Evolutionary conservation across 192 early-diverging fungal genomes (phyloP), one percentile per base, ranked within the genome.

Genomic region (Endogone sp.): DNA sequence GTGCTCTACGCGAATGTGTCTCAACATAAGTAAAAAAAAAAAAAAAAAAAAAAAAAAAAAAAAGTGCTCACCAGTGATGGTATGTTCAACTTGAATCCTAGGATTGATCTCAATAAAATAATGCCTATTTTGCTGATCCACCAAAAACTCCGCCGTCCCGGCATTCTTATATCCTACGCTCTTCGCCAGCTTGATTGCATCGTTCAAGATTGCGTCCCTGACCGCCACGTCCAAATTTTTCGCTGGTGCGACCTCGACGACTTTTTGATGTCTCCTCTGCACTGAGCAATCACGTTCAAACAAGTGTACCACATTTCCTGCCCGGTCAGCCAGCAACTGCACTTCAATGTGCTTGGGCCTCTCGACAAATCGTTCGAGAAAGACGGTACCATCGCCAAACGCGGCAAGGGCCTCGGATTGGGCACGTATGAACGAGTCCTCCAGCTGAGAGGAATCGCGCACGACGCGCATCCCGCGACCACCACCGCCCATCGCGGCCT

Each of bases 101-200:
- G 97, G 95, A 77, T 99, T 97, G 72, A 97, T 93, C 82, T 99
- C 97, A 65, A 99, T 96, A 69, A 99, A 99, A 86, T 97, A 99
- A 82, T 96, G 89, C 59, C 86, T 85, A 71, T 91, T 88, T 65
- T 94, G 84, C 60, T 78, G 69, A 74, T 97, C 95, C 1, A 97
- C 93, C 67, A 99, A 85, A 84, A 97, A 99, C 76, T 99, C 97
- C 32, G 93, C 97, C 0, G 97, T 99, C 66, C 97, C 97, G 23
- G 97, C 97, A 77, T 96, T 97, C 77, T 90, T 85, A 85, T 99
- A 99, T 71, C 90, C 88, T 65, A 92, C 92, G 64, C 83, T 79
- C 69, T 91, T 87, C 37, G 95, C 95, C 66, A 99, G 85, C 81
- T 92, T 95, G 75, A 97, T 87, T 9, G 95, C 97, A 81, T 97